Evolutionary conservation across 1,284 basidiomycete species (phyloP).

Genomic region (Fomitopsis pinicola): DNA sequence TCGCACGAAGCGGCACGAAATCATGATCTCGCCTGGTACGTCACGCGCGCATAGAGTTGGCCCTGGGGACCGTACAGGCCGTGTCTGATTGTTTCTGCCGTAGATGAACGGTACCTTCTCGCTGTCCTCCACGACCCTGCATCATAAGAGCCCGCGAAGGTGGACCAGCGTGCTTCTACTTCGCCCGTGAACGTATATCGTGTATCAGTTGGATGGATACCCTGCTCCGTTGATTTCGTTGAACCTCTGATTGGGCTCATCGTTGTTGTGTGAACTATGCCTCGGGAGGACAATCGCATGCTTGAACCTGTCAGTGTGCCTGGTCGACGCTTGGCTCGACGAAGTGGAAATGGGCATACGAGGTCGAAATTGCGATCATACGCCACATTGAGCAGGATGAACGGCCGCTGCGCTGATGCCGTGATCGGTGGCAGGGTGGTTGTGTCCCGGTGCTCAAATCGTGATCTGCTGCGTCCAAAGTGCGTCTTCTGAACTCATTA

Average conservation of each 20-base stretch:
- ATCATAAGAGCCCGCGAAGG: slow-evolving; percentile 16
- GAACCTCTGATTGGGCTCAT: neutral
- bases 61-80: neutral
- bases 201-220: neutral
- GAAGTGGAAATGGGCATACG: neutral
- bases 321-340: neutral
- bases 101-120: slow-evolving; percentile 81
- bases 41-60: slow-evolving; percentile 9
- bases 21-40: slow-evolving; percentile 91
- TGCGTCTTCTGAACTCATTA: neutral
- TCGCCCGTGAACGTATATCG: neutral
- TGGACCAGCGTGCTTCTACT: too few species aligned
- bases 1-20: slow-evolving; percentile 85
- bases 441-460: slow-evolving; percentile 1
- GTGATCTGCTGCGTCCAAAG: neutral
- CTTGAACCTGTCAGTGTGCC: neutral
- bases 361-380: neutral
- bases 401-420: neutral
- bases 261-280: neutral
- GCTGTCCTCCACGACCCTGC: slow-evolving; percentile 81
- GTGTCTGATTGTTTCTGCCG: neutral
- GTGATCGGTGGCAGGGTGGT: neutral
- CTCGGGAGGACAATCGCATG: neutral
- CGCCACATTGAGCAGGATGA: neutral
- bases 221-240: neutral